These are phyloP conservation scores for Helicocarpus griseus DNA, from an alignment of 2,329 filamentous ascomycete species.

Conservation along the genomic window DNA sequence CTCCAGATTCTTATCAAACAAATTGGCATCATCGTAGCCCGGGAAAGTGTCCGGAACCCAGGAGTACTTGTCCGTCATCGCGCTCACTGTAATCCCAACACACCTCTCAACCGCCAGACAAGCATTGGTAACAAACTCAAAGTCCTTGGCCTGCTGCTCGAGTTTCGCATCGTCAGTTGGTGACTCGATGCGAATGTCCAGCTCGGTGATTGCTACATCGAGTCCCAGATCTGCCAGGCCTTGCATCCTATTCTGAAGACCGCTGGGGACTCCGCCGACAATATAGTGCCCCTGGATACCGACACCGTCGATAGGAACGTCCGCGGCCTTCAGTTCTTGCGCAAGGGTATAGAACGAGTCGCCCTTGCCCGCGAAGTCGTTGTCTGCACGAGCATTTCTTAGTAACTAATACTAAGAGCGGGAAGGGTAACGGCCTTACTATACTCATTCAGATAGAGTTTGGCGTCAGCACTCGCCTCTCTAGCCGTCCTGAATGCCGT, in stretches of 20 bases:
- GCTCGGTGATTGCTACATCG: constrained; percentile 51
- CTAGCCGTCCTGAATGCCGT: constrained; percentile 60
- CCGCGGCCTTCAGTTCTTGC: constrained; percentile 32
- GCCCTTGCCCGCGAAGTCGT: not conserved
- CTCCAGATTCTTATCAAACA: constrained; percentile 31
- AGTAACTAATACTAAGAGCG: no score
- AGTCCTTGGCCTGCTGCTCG: constrained; percentile 36
- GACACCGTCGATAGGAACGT: constrained; percentile 54
- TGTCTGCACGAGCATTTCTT: not conserved
- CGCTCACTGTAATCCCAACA: constrained; percentile 16
- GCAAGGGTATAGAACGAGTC: not conserved
- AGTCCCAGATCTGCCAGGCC: constrained; percentile 39
- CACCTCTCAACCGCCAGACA: constrained; percentile 11
- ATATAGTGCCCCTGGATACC: constrained; percentile 47
- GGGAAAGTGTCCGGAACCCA: constrained; percentile 28
- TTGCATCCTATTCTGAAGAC: constrained; percentile 33
- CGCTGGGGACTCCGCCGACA: constrained; percentile 21
- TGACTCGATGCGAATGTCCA: constrained; percentile 51
- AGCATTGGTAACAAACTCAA: constrained; percentile 20
- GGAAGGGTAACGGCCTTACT: constrained; percentile 49
- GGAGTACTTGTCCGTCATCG: constrained; percentile 25
- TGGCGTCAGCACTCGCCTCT: constrained; percentile 52
- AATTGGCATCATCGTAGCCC: constrained; percentile 23
- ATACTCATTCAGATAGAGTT: constrained; percentile 62
- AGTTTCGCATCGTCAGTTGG: not conserved